Evolutionary conservation across 495 filamentous ascomycete genomes (phyloP), one percentile per base, ranked within the genome.

Genomic region (Penicillium coffeae): DNA sequence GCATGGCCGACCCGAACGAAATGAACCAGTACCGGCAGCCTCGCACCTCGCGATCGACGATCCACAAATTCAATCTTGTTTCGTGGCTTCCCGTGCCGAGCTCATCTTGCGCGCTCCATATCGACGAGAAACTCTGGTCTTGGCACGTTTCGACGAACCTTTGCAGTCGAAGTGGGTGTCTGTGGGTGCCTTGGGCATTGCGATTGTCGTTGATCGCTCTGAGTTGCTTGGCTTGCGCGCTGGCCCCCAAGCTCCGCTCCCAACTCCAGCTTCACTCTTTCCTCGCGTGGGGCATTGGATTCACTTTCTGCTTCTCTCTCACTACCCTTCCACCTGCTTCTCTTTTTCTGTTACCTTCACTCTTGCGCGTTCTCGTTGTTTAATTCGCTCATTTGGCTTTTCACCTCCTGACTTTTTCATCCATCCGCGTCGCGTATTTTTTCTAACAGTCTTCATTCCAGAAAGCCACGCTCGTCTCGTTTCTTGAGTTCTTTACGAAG

Each of bases 401-500:
- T 27, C 30, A 8, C 15, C n/a, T 42, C 22, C 30, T 30, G 3
- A n/a, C 20, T 16, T n/a, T 37, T 47, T 25, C 8, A 1, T 35
- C 34, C 8, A 25, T 30, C 20, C 36, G 14, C 42, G 13, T 38
- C 21, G 43, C 39, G 36, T 20, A 40, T 19, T 0, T 25, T 19
- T 38, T 47, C 38, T 38, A 47, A 47, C 34, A 38, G 36, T 35
- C 25, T 8, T 22, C 32, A 48, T 47, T 30, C 45, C 54, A 50
- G 39, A 59, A 54, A 46, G 45, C 46, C 58, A 53, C 58, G 54
- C 45, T 50, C 50, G 38, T 66, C 55, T 51, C 51, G 55, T 62
- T 53, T 53, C 45, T 44, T 51, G 58, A 54, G 46, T 60, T 71
- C 58, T 51, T 69, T 60, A 63, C 59, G 62, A 59, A 59, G 45